phyloP scores from a whole-genome alignment of 73 alveolate species.

The Paramecium sonneborni region DNA sequence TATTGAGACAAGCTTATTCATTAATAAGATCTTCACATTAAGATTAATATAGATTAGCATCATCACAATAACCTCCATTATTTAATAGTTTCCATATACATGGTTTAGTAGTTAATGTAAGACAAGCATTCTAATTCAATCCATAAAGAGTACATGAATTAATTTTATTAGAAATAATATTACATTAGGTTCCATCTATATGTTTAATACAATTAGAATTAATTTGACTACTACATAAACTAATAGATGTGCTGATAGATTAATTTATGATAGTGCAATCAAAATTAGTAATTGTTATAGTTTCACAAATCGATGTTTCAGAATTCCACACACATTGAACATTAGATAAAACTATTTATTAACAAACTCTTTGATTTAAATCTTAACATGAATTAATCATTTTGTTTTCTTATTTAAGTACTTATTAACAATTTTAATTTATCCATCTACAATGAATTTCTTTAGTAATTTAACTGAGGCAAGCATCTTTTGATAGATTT shows the following conservation, averaged over 20 bases:
- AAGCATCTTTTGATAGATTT: not conserved
- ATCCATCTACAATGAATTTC: not conserved
- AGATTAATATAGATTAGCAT: not conserved
- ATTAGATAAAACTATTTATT: not conserved
- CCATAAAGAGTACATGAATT: not conserved
- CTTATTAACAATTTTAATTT: not conserved
- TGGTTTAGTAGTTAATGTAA: not conserved
- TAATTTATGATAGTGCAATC: not conserved
- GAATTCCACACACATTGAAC: not conserved
- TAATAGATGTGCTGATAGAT: not conserved
- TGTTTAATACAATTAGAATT: not conserved
- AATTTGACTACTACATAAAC: not conserved
- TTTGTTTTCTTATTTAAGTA: not conserved
- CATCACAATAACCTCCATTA: not conserved
- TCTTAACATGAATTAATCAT: not conserved
- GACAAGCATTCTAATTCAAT: not conserved
- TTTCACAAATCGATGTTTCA: not conserved
- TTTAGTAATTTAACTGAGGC: not conserved
- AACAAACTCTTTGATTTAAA: not conserved
- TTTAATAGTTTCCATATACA: not conserved
- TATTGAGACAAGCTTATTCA: not conserved
- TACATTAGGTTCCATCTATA: not conserved
- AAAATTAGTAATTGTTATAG: not conserved
- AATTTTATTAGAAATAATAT: not conserved
- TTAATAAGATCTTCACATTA: not conserved